A percentile compares a stretch with the other conserved stretches of the same genome.
Conservation (phyloP, 179 eudicot species). For the Silene noctiflora region DNA sequence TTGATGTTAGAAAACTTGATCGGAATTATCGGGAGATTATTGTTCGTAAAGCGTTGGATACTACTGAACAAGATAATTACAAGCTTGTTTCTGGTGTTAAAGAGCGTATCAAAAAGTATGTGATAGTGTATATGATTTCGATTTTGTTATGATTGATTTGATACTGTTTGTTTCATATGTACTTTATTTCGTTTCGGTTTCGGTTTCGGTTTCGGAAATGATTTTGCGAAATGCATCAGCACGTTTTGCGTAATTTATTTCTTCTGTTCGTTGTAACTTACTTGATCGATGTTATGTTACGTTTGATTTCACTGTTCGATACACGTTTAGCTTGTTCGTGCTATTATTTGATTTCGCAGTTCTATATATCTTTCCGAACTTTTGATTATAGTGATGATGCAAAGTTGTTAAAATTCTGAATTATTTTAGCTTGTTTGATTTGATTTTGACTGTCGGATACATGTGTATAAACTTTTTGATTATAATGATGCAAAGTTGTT, state of each 20-base stretch:
- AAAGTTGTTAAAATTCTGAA: too few relatives aligned
- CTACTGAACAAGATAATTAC: slow-evolving; percentile 72
- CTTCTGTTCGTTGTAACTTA: background rate
- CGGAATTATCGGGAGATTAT: slow-evolving; percentile 56
- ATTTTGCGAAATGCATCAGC: background rate
- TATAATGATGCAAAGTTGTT: background rate
- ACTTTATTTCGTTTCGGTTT: background rate
- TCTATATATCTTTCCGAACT: too few relatives aligned
- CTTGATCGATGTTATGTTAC: background rate
- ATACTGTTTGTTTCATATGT: background rate
- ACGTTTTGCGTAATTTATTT: background rate
- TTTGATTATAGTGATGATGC: too few relatives aligned
- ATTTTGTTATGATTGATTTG: background rate
- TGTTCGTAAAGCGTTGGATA: slow-evolving; percentile 64
- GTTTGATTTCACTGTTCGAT: too few relatives aligned
- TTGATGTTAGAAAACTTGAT: slow-evolving; percentile 71
- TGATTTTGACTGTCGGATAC: background rate
- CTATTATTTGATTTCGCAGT: too few relatives aligned
- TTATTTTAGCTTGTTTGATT: background rate
- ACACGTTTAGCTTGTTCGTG: too few relatives aligned
- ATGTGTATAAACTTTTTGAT: background rate
- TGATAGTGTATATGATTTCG: background rate
- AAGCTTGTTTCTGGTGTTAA: slow-evolving; percentile 68
- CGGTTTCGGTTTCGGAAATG: background rate
- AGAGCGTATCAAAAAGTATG: slow-evolving; percentile 67